Evolutionary conservation across 2,329 filamentous ascomycete genomes (phyloP), one percentile per base, ranked within the genome.

Genomic region (Diaporthe helianthi): DNA sequence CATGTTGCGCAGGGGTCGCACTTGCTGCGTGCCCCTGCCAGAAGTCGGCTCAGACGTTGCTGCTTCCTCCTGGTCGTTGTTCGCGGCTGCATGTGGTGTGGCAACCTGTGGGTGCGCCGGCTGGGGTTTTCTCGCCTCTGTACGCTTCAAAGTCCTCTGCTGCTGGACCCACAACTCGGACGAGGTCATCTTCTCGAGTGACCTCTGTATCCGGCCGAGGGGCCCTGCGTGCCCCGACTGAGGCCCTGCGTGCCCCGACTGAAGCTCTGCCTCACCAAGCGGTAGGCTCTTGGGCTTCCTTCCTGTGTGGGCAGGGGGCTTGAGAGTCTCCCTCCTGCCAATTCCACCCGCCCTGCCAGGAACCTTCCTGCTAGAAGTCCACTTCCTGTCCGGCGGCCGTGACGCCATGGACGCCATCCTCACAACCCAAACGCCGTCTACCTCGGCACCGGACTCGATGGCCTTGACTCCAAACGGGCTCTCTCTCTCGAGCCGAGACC

Each of bases 381-480:
- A 71, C 26, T 69, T 71, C 44, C 67, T 65, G 15, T 67, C 64
- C 4, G 70, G 67, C 36, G 70, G 70, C 29, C 58, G 53, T 12
- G 67, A 63, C 2, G 69, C 69, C 13, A 83, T 81, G 13, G 82
- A 83, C 12, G 81, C 79, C 53, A 84, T 83, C 64, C 83, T 82
- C 29, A 89, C 90, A 61, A 92, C 88, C 90, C 92, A 93, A 63
- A 98, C 94, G 4, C 93, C 94, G 72, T 97, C 93, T 9, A 97
- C 88, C 76, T 95, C 88, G 52, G 97, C 84, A 7, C 94, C 94
- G 73, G 88, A 92, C 78, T 97, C 91, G 55, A 98, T 88, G 8
- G 94, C 94, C 74, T 92, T 89, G 65, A 96, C 88, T 24, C 95
- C 94, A 75, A 98, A 98, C 0, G 93, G 94, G 44, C 97, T 88